Evolutionary conservation across 441 rosid genomes (phyloP).

Genomic region (Brassica balearica): DNA sequence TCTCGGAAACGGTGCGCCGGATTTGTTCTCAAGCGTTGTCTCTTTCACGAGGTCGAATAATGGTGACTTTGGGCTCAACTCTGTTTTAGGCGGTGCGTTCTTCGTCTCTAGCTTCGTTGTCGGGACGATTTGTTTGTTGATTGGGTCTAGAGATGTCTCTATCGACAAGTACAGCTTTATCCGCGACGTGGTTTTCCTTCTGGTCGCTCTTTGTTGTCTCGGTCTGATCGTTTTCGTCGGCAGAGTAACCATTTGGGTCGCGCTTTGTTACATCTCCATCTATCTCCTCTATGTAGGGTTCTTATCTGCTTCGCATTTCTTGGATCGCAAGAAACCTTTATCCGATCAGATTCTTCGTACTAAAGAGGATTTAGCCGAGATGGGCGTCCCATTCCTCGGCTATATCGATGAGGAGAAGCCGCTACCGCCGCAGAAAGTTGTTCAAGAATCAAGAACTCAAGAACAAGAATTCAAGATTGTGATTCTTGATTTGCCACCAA

Average conservation of each 20-base stretch:
- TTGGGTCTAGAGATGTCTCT: slow-evolving; percentile 50
- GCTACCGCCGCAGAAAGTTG: slow-evolving; percentile 33
- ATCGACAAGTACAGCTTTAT: slow-evolving; percentile 74
- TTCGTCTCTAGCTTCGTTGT: slow-evolving; percentile 82
- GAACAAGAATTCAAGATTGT: slow-evolving; percentile 37
- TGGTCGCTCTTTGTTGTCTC: slow-evolving; percentile 67
- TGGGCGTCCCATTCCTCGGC: slow-evolving; percentile 70
- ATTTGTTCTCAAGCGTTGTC: slow-evolving; percentile 80
- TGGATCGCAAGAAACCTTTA: slow-evolving; percentile 37
- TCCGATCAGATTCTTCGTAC: slow-evolving; percentile 29
- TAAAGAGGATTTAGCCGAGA: slow-evolving; percentile 53
- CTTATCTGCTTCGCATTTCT: slow-evolving; percentile 57
- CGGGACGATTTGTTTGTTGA: slow-evolving; percentile 68
- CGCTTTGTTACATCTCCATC: slow-evolving; percentile 65
- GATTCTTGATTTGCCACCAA: slow-evolving; percentile 29
- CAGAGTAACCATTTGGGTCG: slow-evolving; percentile 60
- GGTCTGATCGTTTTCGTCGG: slow-evolving; percentile 62
- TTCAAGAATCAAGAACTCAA: slow-evolving; percentile 21
- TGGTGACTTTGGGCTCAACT: slow-evolving; percentile 80
- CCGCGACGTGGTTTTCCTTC: slow-evolving; percentile 72
- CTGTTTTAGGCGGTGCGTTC: slow-evolving; percentile 84
- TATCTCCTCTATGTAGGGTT: slow-evolving; percentile 68
- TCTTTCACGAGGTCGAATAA: slow-evolving; percentile 75
- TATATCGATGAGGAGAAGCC: slow-evolving; percentile 63
- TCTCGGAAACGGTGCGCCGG: slow-evolving; percentile 93